These are phyloP conservation scores for Onygenales sp. DNA, from an alignment of 2,329 filamentous ascomycete species.

Conservation along the genomic window DNA sequence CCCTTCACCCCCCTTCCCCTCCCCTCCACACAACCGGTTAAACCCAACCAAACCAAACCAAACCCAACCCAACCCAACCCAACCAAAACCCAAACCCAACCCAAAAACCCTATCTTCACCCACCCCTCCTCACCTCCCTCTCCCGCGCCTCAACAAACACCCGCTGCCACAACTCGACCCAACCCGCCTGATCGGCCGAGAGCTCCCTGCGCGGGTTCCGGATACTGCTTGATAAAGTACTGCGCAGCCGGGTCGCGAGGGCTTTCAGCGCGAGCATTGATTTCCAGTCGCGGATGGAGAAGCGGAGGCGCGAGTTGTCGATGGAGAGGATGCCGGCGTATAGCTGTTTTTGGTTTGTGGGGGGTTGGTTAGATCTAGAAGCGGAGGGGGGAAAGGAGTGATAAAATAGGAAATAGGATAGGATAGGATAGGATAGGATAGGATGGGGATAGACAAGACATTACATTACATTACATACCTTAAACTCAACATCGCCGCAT, in stretches of 20 bases:
- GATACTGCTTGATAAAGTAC: conserved; percentile 64
- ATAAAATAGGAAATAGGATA: neutral
- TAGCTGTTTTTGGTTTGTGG: conserved; percentile 43
- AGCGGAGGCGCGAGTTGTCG: conserved; percentile 77
- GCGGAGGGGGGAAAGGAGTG: no score
- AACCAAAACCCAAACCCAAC: no score
- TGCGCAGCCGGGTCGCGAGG: conserved; percentile 61
- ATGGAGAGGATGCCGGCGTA: conserved; percentile 79
- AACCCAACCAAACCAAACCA: no score
- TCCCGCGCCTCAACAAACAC: conserved; percentile 41
- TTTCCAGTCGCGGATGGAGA: conserved; percentile 81
- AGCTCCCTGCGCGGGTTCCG: conserved; percentile 30
- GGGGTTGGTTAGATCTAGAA: neutral
- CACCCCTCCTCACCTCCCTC: neutral
- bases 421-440: neutral
- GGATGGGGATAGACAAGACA: neutral
- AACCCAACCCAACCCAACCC: no score
- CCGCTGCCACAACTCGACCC: conserved; percentile 65
- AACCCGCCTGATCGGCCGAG: conserved; percentile 58
- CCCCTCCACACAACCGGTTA: no score
- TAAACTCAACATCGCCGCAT: conserved; percentile 81
- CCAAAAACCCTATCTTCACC: neutral
- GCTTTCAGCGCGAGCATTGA: conserved; percentile 81
- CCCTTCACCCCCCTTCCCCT: no score
- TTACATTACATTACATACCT: conserved; percentile 41